A percentile compares a stretch with the other conserved stretches of the same genome.
Conservation (phyloP, 2,329 filamentous ascomycete genomes). For the Colletotrichum trifolii region DNA sequence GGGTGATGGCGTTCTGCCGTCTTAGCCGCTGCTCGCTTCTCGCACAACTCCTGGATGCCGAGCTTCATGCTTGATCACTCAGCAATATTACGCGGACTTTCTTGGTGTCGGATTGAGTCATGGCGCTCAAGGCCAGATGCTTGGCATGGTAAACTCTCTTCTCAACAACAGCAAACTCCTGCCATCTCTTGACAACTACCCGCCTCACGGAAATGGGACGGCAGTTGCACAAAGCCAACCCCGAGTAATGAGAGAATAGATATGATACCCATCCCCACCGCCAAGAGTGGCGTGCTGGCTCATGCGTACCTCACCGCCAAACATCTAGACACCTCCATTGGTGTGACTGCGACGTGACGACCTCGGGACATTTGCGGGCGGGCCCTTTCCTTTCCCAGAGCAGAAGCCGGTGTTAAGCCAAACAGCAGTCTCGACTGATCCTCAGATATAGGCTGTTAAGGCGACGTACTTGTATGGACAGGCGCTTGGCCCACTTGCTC, state of each 20-base stretch:
- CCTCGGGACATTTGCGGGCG: neutral
- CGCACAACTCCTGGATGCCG: too few relatives aligned
- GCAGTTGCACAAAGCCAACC: neutral
- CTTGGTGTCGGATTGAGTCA: neutral
- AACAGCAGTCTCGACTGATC: neutral
- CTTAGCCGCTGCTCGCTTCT: neutral
- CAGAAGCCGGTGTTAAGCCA: neutral
- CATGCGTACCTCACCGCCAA: conserved; percentile 1
- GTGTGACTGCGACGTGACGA: conserved; percentile 2
- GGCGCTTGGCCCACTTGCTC: too few relatives aligned
- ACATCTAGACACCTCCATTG: neutral
- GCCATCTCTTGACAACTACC: neutral
- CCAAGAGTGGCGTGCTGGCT: neutral
- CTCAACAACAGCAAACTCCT: neutral
- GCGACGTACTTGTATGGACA: too few relatives aligned
- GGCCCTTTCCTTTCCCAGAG: neutral
- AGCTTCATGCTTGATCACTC: too few relatives aligned
- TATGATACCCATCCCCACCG: neutral
- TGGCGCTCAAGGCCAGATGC: neutral
- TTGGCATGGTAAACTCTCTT: conserved; percentile 1
- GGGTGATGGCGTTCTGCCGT: conserved; percentile 1
- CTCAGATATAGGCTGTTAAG: neutral
- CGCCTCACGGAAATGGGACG: neutral
- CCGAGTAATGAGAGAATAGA: conserved; percentile 7
- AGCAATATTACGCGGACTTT: neutral